phyloP scores from a whole-genome alignment of 1,284 basidiomycete genomes.

The Cryptococcus sp. region DNA sequence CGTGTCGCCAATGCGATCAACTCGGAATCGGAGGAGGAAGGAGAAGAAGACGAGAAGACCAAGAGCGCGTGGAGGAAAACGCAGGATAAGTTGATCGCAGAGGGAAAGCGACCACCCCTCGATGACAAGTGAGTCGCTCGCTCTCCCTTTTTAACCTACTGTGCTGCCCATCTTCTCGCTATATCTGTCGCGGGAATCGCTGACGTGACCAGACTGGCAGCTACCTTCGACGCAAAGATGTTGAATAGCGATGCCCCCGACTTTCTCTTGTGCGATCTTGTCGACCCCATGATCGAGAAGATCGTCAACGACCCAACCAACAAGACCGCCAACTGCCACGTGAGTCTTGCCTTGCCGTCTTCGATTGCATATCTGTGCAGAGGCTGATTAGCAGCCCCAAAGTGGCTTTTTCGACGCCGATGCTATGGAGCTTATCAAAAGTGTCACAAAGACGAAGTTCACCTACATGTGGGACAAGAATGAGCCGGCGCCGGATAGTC shows the following conservation, averaged over 20 bases:
- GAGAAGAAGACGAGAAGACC: constrained; percentile 15
- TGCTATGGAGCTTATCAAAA: constrained; percentile 73
- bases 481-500: constrained; percentile 20
- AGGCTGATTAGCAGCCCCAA: constrained; percentile 53
- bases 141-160: background rate
- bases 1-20: background rate
- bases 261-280: constrained; percentile 88
- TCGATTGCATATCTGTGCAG: background rate
- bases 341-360: constrained; percentile 46
- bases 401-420: constrained; percentile 79
- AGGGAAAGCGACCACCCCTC: constrained; percentile 28
- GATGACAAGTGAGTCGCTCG: constrained; percentile 24
- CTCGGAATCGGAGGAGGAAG: constrained; percentile 21
- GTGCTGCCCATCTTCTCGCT: background rate
- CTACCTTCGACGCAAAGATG: constrained; percentile 82
- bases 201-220: constrained; percentile 51
- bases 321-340: constrained; percentile 60
- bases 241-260: constrained; percentile 76
- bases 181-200: background rate
- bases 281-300: constrained; percentile 69
- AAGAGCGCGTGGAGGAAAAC: constrained; percentile 33
- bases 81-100: constrained; percentile 23
- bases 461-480: constrained; percentile 63
- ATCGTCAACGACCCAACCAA: constrained; percentile 70
- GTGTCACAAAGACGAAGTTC: constrained; percentile 78